Conservation (phyloP, 225 moss, liverwort and hornwort species). For the Thuidium tamariscinum region DNA sequence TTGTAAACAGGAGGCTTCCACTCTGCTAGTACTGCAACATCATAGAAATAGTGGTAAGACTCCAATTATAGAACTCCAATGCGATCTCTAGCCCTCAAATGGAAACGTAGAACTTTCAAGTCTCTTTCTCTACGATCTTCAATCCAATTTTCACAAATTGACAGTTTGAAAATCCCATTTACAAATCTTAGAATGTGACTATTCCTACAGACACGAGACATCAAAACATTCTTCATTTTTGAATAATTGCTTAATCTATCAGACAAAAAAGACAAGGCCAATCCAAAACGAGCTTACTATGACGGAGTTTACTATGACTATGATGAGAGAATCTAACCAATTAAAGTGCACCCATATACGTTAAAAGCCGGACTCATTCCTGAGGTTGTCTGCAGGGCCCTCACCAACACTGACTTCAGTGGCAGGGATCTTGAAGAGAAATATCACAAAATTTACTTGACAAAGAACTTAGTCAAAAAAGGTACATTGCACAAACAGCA, state of each 20-base stretch:
- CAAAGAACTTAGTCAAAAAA: background rate
- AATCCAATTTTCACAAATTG: background rate
- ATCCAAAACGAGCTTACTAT: background rate
- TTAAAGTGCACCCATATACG: conserved; percentile 59
- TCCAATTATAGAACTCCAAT: background rate
- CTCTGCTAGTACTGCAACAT: conserved; percentile 69
- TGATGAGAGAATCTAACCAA: conserved; percentile 39
- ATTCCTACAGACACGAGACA: too few species aligned
- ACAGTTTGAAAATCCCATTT: background rate
- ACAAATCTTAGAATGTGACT: background rate
- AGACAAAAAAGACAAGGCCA: background rate
- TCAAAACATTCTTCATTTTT: background rate
- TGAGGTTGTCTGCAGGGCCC: conserved; percentile 63
- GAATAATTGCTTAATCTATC: background rate
- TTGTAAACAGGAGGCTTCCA: conserved; percentile 90
- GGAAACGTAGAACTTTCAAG: background rate
- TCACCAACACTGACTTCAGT: conserved; percentile 3
- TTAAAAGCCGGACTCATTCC: conserved; percentile 92
- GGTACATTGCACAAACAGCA: background rate
- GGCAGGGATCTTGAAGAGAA: background rate
- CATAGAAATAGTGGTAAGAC: background rate
- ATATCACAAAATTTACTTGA: background rate
- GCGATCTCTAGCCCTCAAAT: background rate
- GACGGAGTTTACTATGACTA: background rate
- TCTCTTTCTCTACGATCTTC: background rate